phyloP scores from a whole-genome alignment of 208 protist species.

The Jaenimonas drosophilae region DNA sequence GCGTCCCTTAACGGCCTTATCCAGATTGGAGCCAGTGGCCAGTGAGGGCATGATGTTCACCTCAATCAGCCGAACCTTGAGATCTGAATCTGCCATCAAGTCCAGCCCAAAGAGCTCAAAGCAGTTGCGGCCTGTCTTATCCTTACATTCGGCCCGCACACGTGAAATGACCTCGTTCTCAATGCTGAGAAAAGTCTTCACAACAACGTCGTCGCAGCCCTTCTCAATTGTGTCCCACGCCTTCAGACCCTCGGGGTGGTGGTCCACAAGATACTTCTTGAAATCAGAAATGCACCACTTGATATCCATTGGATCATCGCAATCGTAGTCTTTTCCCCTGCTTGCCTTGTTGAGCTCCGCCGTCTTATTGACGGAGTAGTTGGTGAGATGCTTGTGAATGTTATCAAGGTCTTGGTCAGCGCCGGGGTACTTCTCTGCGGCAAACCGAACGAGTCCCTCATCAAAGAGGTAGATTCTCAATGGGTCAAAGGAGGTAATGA shows the following conservation, averaged over 20 bases:
- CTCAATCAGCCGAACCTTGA: constrained; percentile 81
- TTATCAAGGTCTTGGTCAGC: constrained; percentile 69
- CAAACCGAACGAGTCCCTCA: constrained; percentile 93
- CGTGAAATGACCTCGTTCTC: constrained; percentile 71
- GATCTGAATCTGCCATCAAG: constrained; percentile 67
- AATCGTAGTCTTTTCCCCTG: constrained; percentile 48
- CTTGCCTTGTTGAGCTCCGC: constrained; percentile 56
- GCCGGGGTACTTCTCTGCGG: constrained; percentile 87
- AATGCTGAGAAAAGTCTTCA: constrained; percentile 89
- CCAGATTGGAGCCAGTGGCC: constrained; percentile 68
- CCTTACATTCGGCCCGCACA: constrained; percentile 38
- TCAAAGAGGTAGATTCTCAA: constrained; percentile 89
- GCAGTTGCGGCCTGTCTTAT: constrained; percentile 74
- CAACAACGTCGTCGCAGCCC: constrained; percentile 75
- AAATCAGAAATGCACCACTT: constrained; percentile 87
- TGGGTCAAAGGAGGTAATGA: constrained; percentile 86
- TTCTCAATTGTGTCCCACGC: constrained; percentile 60
- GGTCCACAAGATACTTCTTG: constrained; percentile 37
- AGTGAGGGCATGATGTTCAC: constrained; percentile 91
- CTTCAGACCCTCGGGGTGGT: constrained; percentile 27
- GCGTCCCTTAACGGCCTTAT: constrained; percentile 83
- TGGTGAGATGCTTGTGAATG: constrained; percentile 94
- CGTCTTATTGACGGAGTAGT: constrained; percentile 96
- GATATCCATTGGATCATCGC: constrained; percentile 76
- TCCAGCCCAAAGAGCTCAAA: constrained; percentile 90